Evolutionary conservation across 202 grass and related monocot species (phyloP).

Genomic region (Zizania palustris): DNA sequence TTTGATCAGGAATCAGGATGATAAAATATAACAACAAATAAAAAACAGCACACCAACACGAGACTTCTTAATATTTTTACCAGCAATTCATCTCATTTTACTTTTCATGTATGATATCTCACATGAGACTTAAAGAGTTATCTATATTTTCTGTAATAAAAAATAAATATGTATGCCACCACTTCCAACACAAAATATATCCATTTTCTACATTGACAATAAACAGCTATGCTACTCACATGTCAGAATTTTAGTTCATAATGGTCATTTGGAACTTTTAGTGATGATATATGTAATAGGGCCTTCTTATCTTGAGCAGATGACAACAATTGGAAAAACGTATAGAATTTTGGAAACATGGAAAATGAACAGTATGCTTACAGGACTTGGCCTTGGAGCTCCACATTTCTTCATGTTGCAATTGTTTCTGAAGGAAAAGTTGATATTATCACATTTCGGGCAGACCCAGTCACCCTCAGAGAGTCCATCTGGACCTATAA

Average conservation of each 20-base stretch:
- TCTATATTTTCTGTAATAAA: no score
- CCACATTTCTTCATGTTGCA: constrained; percentile 99
- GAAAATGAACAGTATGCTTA: constrained; percentile 42
- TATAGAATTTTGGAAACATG: constrained; percentile 19
- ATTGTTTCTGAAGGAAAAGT: constrained; percentile 84
- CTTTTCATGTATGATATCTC: no score
- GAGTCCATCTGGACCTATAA: constrained; percentile 80
- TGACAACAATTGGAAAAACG: neutral
- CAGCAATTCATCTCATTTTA: no score
- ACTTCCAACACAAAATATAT: no score
- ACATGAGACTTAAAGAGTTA: no score
- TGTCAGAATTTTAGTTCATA: neutral
- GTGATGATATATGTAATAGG: neutral
- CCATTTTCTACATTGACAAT: no score
- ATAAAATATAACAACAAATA: no score
- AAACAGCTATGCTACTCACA: neutral
- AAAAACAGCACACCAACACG: no score
- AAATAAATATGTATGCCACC: no score
- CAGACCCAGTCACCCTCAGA: constrained; percentile 90
- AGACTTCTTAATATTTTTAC: no score
- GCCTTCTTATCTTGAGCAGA: neutral
- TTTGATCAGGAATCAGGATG: no score
- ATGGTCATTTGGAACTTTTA: neutral
- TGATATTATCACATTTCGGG: constrained; percentile 84
- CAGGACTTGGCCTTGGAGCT: constrained; percentile 64